Percentiles rank a stretch among this genome's conserved stretches.
These are phyloP conservation scores for Hansenula sp. DNA, from an alignment of 1,139 yeast genomes.

Conservation along the genomic window DNA sequence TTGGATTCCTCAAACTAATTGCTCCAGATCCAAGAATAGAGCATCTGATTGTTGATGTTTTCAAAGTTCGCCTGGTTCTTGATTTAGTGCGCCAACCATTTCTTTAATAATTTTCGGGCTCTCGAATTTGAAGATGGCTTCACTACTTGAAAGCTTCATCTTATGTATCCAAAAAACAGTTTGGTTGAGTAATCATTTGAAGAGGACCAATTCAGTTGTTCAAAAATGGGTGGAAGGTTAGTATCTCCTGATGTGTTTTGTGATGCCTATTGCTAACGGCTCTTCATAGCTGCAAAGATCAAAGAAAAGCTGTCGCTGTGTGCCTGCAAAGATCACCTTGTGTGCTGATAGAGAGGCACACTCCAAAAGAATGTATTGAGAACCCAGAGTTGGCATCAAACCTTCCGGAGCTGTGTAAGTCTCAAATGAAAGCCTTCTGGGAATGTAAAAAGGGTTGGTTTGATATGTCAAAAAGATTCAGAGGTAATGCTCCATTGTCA, in stretches of 20 bases:
- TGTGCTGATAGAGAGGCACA: constrained; percentile 83
- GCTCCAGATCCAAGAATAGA: no score
- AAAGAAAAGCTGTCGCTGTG: constrained; percentile 87
- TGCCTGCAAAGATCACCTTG: constrained; percentile 96
- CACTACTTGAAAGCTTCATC: background rate
- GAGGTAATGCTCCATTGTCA: constrained; percentile 91
- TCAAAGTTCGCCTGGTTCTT: no score
- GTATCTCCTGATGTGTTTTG: constrained; percentile 1
- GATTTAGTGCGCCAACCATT: background rate
- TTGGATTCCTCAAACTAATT: no score
- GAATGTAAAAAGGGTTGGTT: constrained; percentile 84
- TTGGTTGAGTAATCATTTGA: background rate
- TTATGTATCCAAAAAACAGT: no score
- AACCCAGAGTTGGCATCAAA: constrained; percentile 73
- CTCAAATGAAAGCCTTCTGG: constrained; percentile 79
- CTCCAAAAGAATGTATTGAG: constrained; percentile 84
- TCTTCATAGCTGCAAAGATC: constrained; percentile 76
- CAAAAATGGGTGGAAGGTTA: constrained; percentile 23
- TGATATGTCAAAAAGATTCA: constrained; percentile 87
- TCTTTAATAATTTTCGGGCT: background rate
- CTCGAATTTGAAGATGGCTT: background rate
- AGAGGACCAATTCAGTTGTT: background rate
- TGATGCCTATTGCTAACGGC: background rate
- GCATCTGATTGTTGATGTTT: background rate
- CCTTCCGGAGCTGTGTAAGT: constrained; percentile 84